These are phyloP conservation scores for Kodamaea jinghongensis DNA, from an alignment of 805 yeast species.

Conservation along the genomic window DNA sequence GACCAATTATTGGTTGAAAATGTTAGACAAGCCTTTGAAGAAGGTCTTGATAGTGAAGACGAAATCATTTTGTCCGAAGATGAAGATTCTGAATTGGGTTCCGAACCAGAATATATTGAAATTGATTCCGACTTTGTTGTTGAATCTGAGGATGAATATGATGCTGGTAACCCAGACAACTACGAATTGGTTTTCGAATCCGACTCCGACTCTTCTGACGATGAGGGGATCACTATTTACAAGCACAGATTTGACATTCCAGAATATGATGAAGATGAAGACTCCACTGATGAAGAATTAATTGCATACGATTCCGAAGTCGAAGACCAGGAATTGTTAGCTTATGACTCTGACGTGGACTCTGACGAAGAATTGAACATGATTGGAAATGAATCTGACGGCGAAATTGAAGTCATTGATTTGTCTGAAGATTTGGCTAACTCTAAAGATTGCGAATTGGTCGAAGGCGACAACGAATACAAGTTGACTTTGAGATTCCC, in stretches of 20 bases:
- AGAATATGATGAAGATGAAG: conserved; percentile 30
- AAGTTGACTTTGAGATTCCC: conserved; percentile 43
- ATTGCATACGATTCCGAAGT: conserved; percentile 16
- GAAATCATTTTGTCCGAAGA: conserved; percentile 21
- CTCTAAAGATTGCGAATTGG: conserved; percentile 44
- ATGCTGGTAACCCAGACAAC: conserved; percentile 21
- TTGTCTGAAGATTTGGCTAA: conserved; percentile 40
- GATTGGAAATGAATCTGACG: conserved; percentile 25
- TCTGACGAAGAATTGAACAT: conserved; percentile 1
- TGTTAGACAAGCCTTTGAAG: conserved; percentile 35
- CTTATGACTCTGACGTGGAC: conserved; percentile 4
- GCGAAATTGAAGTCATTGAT: conserved; percentile 36
- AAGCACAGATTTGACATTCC: conserved; percentile 40
- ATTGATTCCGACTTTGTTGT: conserved; percentile 27
- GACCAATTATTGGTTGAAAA: conserved; percentile 36
- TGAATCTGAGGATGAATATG: conserved; percentile 20
- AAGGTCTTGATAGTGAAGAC: conserved; percentile 30
- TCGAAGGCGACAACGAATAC: conserved; percentile 36
- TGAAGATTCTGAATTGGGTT: conserved; percentile 18
- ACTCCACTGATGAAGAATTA: conserved; percentile 39
- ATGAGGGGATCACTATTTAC: conserved; percentile 44
- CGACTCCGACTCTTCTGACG: conserved; percentile 36
- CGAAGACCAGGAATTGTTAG: conserved; percentile 9
- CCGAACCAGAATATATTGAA: conserved; percentile 26
- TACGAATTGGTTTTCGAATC: conserved; percentile 24